Evolutionary conservation across 768 basidiomycete species (phyloP).

Genomic region (Mycena galericulata): DNA sequence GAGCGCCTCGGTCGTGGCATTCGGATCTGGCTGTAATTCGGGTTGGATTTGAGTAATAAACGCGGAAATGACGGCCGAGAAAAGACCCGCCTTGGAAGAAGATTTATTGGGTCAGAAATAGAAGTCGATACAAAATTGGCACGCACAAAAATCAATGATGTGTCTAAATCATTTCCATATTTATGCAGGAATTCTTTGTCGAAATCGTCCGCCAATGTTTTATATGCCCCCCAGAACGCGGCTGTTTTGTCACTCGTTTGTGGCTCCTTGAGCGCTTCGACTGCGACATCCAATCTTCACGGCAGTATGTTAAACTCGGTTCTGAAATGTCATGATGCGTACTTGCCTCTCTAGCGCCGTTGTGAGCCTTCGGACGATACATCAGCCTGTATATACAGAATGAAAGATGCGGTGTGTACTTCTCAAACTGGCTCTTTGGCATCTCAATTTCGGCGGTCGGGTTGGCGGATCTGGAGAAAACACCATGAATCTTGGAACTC

Average conservation of each 20-base stretch:
- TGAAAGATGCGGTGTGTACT: no score
- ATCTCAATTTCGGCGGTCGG: no score
- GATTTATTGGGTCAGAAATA: not conserved
- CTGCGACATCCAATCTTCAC: no score
- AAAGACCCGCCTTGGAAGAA: not conserved
- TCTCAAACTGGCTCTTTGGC: no score
- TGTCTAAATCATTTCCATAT: not conserved
- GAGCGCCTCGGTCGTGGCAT: not conserved
- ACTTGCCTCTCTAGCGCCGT: no score
- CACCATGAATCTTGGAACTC: no score
- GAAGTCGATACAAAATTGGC: not conserved
- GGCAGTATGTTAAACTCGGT: no score
- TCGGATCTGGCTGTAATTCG: not conserved
- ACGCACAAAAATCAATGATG: not conserved
- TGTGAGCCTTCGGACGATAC: no score
- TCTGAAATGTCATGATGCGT: no score
- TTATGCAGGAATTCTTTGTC: not conserved
- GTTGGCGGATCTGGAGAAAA: no score
- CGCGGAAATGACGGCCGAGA: not conserved
- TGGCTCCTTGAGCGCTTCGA: no score
- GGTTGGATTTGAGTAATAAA: not conserved
- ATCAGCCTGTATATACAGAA: no score
- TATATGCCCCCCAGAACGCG: not conserved
- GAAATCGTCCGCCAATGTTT: not conserved
- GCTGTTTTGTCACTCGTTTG: not conserved